These are phyloP conservation scores for Rhodotorula paludigena DNA, from an alignment of 768 basidiomycete genomes.

Conservation along the genomic window DNA sequence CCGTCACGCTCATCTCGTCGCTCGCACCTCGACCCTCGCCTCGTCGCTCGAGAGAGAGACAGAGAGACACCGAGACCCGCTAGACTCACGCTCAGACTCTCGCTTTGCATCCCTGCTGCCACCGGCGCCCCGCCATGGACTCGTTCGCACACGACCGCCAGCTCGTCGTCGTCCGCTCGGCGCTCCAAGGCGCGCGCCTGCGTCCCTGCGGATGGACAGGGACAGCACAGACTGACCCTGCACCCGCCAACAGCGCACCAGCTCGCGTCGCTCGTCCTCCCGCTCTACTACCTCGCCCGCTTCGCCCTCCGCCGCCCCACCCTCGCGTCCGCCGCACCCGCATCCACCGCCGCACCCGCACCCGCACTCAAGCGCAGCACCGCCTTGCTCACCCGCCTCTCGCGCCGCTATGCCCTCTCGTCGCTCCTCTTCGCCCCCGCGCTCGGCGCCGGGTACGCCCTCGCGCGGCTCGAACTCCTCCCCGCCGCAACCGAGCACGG, in stretches of 20 bases:
- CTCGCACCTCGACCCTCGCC: too few relatives aligned
- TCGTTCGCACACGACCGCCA: not conserved
- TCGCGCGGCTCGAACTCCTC: slow-evolving; percentile 1
- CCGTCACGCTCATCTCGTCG: too few relatives aligned
- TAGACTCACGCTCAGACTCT: too few relatives aligned
- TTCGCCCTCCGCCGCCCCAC: not conserved
- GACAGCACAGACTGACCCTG: too few relatives aligned
- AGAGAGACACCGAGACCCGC: too few relatives aligned
- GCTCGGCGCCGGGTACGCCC: slow-evolving; percentile 6
- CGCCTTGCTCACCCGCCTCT: not conserved
- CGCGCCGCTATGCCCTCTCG: not conserved
- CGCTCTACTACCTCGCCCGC: not conserved
- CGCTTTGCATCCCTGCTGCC: too few relatives aligned
- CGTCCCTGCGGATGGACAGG: too few relatives aligned
- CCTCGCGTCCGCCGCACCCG: too few relatives aligned
- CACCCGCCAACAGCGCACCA: slow-evolving; percentile 9
- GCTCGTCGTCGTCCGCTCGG: not conserved
- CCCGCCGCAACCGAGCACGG: too few relatives aligned
- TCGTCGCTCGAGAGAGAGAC: not conserved
- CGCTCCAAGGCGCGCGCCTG: not conserved
- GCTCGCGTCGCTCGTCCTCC: too few relatives aligned
- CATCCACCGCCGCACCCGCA: too few relatives aligned
- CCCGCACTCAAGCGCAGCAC: too few relatives aligned
- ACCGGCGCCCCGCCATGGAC: not conserved
- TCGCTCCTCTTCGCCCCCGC: slow-evolving; percentile 12